Evolutionary conservation across 176 grass and related monocot species (phyloP).

Genomic region (Triticum turgidum): DNA sequence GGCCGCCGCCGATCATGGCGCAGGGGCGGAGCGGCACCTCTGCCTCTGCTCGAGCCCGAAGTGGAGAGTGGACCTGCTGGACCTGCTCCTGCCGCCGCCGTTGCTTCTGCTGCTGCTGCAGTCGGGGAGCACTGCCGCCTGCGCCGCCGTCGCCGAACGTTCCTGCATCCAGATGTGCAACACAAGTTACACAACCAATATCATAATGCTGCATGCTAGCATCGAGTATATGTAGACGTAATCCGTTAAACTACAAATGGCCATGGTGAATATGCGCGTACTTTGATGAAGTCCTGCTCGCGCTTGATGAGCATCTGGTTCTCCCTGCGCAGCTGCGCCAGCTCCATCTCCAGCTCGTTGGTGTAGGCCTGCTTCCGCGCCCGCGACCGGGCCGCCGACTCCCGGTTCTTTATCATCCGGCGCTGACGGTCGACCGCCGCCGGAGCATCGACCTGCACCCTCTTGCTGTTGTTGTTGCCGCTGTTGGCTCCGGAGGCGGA

Average conservation of each 20-base stretch:
- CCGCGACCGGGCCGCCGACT: conserved; percentile 40
- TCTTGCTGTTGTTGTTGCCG: neutral
- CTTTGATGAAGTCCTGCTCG: conserved; percentile 12
- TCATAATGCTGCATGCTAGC: neutral
- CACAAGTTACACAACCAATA: neutral
- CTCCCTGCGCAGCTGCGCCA: conserved; percentile 10
- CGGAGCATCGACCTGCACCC: neutral
- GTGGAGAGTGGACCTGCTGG: neutral
- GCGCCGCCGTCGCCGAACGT: conserved; percentile 16
- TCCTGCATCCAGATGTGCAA: neutral
- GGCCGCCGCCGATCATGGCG: neutral
- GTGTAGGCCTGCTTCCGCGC: conserved; percentile 36
- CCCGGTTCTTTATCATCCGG: conserved; percentile 51
- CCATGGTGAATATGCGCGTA: neutral
- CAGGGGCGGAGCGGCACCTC: conserved; percentile 30
- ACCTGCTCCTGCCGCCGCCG: neutral
- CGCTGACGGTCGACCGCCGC: neutral
- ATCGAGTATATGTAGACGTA: too few species aligned
- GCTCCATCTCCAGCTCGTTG: conserved; percentile 30
- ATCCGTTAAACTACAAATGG: neutral
- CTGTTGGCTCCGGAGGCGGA: neutral
- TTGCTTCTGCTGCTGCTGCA: too few species aligned
- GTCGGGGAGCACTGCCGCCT: neutral
- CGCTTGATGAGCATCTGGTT: conserved; percentile 25
- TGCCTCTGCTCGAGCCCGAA: neutral